A percentile compares a stretch with the other conserved stretches of the same genome.
Conservation (phyloP, 2,329 filamentous ascomycete genomes). For the Aureobasidium sp. region DNA sequence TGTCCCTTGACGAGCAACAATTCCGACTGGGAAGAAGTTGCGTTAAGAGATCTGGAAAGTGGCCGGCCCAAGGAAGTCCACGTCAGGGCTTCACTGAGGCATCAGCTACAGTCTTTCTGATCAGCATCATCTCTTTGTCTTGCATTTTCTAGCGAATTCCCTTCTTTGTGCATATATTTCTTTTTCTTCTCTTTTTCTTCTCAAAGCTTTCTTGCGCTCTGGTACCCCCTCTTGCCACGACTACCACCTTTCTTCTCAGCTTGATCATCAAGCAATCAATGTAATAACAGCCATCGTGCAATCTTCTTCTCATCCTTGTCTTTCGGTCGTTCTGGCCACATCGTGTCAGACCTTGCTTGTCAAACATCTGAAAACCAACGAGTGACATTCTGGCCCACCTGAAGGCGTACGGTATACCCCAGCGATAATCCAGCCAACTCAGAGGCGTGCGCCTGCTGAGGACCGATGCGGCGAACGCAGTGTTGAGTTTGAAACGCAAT, state of each 20-base stretch:
- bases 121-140: neutral
- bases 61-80: neutral
- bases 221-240: neutral
- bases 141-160: neutral
- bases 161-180: neutral
- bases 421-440: too few relatives aligned
- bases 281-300: neutral
- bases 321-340: too few relatives aligned
- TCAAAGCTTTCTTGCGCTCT: neutral
- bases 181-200: neutral
- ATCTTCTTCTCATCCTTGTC: too few relatives aligned
- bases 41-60: neutral
- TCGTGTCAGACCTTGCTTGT: too few relatives aligned
- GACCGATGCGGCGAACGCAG: too few relatives aligned
- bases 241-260: neutral
- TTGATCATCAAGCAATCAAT: neutral
- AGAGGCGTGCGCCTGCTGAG: too few relatives aligned
- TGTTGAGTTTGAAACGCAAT: neutral
- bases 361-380: too few relatives aligned
- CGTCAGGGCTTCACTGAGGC: neutral
- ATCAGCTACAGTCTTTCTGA: neutral
- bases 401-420: too few relatives aligned
- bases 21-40: neutral
- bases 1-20: neutral
- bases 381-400: too few relatives aligned